Percentiles rank a stretch among this genome's conserved stretches.
Evolutionary conservation across 2,329 filamentous ascomycete species (phyloP).

Genomic region (Colletotrichum gigasporum): DNA sequence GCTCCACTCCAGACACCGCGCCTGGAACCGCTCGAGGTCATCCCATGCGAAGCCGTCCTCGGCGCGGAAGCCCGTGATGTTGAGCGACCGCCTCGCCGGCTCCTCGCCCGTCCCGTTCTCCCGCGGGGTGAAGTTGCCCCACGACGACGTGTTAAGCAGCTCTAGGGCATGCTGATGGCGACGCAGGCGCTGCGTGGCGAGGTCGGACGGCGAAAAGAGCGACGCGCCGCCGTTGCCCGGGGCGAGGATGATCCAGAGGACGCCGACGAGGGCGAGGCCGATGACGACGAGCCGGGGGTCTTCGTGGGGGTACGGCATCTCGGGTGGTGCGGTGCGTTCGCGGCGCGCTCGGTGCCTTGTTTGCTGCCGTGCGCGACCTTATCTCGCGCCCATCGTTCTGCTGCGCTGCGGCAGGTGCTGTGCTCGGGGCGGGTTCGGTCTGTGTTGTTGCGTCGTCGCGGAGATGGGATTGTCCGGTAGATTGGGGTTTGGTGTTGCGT

Average conservation of each 20-base stretch:
- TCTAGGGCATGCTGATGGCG: slow-evolving; percentile 61
- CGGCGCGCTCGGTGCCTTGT: too few relatives aligned
- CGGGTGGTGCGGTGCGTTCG: slow-evolving; percentile 35
- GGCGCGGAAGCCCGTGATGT: slow-evolving; percentile 80
- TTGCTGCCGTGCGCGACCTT: too few relatives aligned
- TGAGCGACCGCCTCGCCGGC: slow-evolving; percentile 65
- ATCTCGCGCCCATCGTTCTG: slow-evolving; percentile 16
- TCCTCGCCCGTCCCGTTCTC: slow-evolving; percentile 31
- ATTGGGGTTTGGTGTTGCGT: background rate
- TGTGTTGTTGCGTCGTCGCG: background rate
- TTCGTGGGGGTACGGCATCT: slow-evolving; percentile 56
- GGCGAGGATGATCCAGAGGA: slow-evolving; percentile 55
- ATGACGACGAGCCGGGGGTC: slow-evolving; percentile 45
- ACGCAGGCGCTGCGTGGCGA: slow-evolving; percentile 51
- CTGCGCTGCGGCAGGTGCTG: slow-evolving; percentile 1
- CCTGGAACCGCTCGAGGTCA: slow-evolving; percentile 72
- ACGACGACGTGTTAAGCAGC: slow-evolving; percentile 64
- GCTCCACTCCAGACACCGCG: slow-evolving; percentile 71
- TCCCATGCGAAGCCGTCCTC: slow-evolving; percentile 84
- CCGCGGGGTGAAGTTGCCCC: slow-evolving; percentile 69
- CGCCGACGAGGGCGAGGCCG: slow-evolving; percentile 50
- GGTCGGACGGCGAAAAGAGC: slow-evolving; percentile 45
- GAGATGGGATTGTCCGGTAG: background rate
- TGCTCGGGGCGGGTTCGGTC: background rate
- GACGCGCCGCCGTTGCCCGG: slow-evolving; percentile 37